Percentiles rank a stretch among this genome's conserved stretches.
These are phyloP conservation scores for Penicillium silybi DNA, from an alignment of 495 filamentous ascomycete species.

Conservation along the genomic window DNA sequence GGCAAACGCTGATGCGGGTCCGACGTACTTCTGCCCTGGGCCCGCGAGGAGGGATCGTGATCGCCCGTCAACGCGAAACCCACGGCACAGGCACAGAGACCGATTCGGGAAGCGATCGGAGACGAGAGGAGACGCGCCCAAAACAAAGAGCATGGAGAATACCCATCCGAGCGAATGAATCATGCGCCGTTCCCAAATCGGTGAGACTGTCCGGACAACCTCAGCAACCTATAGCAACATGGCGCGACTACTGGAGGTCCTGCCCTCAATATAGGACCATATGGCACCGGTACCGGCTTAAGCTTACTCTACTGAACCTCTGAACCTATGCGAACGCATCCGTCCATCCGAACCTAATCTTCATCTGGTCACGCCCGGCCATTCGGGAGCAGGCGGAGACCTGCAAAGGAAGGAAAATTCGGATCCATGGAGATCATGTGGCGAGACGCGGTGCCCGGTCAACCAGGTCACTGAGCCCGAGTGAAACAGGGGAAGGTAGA, in stretches of 20 bases:
- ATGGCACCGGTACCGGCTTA: slow-evolving; percentile 10
- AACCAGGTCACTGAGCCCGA: slow-evolving; percentile 11
- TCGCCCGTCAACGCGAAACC: slow-evolving; percentile 6
- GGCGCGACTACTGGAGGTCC: no score
- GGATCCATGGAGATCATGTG: slow-evolving; percentile 21
- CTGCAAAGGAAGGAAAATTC: slow-evolving; percentile 6
- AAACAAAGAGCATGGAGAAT: not conserved
- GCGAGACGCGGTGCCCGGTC: slow-evolving; percentile 20
- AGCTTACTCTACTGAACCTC: slow-evolving; percentile 10
- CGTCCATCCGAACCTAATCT: slow-evolving; percentile 23
- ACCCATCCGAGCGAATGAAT: not conserved
- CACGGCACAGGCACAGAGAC: not conserved
- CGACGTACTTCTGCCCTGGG: no score
- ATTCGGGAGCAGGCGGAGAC: slow-evolving; percentile 5
- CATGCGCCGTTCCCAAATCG: not conserved
- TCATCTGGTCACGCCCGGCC: not conserved
- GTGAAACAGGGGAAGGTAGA: slow-evolving; percentile 9
- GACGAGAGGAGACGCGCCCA: not conserved
- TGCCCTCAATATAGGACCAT: not conserved
- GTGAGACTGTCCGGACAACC: not conserved
- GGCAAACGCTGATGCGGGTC: not conserved
- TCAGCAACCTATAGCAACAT: not conserved
- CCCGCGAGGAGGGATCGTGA: slow-evolving; percentile 7
- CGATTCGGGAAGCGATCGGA: not conserved
- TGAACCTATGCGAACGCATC: slow-evolving; percentile 21